Conservation (phyloP, 2,329 filamentous ascomycete genomes). For the Monascus ruber region DNA sequence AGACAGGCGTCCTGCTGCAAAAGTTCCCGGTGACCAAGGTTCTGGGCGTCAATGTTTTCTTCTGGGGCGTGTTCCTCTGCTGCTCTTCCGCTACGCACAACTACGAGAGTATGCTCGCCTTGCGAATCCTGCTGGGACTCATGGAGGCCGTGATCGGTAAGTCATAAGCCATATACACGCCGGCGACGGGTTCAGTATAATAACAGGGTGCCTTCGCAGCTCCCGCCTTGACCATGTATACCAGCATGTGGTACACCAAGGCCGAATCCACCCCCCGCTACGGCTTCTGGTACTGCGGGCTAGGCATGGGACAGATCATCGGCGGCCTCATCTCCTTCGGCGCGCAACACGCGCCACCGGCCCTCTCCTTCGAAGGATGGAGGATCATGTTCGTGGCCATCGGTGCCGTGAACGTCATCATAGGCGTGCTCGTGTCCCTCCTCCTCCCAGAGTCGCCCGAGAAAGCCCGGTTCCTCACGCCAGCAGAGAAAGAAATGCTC, state of each 20-base stretch:
- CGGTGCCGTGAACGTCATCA: conserved; percentile 13
- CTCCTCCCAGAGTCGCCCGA: conserved; percentile 10
- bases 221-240: conserved; percentile 16
- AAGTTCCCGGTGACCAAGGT: conserved; percentile 50
- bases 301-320: conserved; percentile 18
- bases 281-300: conserved; percentile 18
- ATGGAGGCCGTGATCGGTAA: conserved; percentile 26
- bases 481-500: conserved; percentile 8
- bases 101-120: conserved; percentile 41
- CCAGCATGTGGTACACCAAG: conserved; percentile 17
- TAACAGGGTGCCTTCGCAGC: conserved; percentile 1
- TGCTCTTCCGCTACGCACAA: conserved; percentile 38
- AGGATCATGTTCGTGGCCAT: conserved; percentile 19
- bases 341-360: conserved; percentile 14
- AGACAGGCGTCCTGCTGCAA: conserved; percentile 46
- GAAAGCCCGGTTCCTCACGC: conserved; percentile 13
- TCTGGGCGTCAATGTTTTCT: conserved; percentile 46
- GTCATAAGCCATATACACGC: too few relatives aligned
- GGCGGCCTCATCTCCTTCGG: conserved; percentile 19
- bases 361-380: conserved; percentile 11
- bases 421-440: conserved; percentile 10
- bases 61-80: conserved; percentile 42
- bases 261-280: conserved; percentile 16
- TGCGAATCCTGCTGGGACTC: conserved; percentile 48
- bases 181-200: too few relatives aligned